Conservation (phyloP, 2,329 filamentous ascomycete genomes). For the Xylariomycetidae sp. region DNA sequence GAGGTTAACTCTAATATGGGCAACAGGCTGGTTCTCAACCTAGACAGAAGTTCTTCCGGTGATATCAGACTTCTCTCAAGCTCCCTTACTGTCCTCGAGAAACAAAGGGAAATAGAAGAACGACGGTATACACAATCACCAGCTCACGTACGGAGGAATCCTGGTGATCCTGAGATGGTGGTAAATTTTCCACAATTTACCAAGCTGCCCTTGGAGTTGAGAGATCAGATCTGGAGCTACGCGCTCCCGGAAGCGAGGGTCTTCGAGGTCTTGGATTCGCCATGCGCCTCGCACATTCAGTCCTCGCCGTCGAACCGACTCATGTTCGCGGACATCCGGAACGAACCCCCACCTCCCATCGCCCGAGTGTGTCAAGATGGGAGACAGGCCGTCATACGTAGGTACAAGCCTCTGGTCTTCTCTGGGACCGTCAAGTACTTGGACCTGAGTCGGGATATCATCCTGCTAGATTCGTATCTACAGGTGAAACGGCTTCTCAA, state of each 20-base stretch:
- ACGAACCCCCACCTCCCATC: constrained; percentile 39
- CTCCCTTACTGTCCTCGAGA: too few species aligned
- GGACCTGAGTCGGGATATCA: constrained; percentile 40
- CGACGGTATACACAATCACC: too few species aligned
- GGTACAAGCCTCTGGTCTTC: constrained; percentile 40
- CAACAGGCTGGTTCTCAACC: too few species aligned
- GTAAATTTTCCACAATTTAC: constrained; percentile 23
- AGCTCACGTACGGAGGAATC: too few species aligned
- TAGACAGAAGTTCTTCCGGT: too few species aligned
- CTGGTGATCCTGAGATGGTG: too few species aligned
- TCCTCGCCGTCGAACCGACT: constrained; percentile 36
- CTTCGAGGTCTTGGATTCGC: constrained; percentile 43
- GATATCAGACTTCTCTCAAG: too few species aligned
- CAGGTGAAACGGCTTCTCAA: constrained; percentile 42
- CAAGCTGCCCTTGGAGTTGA: constrained; percentile 39
- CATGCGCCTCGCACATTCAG: constrained; percentile 32
- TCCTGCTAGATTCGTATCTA: constrained; percentile 44
- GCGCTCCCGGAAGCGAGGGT: constrained; percentile 40
- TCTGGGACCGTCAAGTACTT: constrained; percentile 42
- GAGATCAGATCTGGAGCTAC: constrained; percentile 41
- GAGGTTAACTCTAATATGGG: too few species aligned
- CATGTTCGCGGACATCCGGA: constrained; percentile 42
- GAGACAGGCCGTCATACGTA: constrained; percentile 36
- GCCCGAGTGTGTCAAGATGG: constrained; percentile 41
- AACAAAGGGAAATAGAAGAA: too few species aligned